phyloP scores from a whole-genome alignment of 148 eudicot species.

The Simmondsia chinensis region DNA sequence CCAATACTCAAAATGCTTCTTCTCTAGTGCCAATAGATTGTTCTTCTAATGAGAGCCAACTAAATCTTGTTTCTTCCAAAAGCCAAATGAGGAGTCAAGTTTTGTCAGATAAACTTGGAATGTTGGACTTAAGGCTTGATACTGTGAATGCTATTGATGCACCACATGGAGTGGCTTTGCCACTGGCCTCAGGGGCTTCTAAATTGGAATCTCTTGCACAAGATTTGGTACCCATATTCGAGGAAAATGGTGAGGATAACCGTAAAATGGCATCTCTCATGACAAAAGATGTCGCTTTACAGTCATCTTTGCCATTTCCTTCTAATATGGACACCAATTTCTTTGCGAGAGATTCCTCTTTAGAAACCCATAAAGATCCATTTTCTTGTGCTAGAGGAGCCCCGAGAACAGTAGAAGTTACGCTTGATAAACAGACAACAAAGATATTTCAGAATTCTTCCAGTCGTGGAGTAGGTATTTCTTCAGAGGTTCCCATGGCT shows the following conservation, averaged over 20 bases:
- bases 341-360: no score
- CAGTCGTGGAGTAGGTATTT: constrained; percentile 7
- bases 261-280: no score
- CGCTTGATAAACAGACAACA: constrained; percentile 1
- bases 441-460: constrained; percentile 11
- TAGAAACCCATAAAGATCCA: not conserved
- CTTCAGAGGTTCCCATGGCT: constrained; percentile 7
- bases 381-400: constrained; percentile 8
- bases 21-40: not conserved
- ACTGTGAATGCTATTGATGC: no score
- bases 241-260: no score
- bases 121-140: constrained; percentile 3
- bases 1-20: constrained; percentile 4
- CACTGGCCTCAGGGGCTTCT: no score
- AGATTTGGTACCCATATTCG: no score
- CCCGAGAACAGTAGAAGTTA: not conserved
- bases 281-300: constrained; percentile 9
- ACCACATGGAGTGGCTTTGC: no score
- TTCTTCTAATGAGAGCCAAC: constrained; percentile 7
- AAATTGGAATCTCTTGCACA: no score
- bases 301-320: no score
- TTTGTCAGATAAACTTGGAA: constrained; percentile 8
- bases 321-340: no score
- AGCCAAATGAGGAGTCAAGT: not conserved
- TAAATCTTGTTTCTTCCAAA: constrained; percentile 2